These are phyloP conservation scores for Diaporthe citrichinensis DNA, from an alignment of 2,329 filamentous ascomycete genomes.

Conservation along the genomic window DNA sequence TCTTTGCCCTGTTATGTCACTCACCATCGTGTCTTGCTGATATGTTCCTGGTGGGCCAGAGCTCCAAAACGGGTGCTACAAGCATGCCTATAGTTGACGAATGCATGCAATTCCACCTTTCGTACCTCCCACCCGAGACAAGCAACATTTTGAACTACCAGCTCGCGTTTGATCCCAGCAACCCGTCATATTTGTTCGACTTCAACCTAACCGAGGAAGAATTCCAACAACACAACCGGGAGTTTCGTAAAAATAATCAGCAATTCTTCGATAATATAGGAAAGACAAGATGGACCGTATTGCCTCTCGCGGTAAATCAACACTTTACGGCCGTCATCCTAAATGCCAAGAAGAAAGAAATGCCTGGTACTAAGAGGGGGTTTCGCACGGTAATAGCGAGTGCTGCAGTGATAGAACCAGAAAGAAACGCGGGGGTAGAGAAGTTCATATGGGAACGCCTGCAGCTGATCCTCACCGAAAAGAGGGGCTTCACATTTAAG, in stretches of 20 bases:
- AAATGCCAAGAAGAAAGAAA: not conserved
- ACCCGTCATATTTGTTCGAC: not conserved
- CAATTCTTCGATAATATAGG: not conserved
- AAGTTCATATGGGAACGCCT: not conserved
- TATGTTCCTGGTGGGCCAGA: not conserved
- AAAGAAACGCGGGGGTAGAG: not conserved
- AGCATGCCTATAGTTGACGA: not conserved
- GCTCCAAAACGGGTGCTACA: not conserved
- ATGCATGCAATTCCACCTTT: not conserved
- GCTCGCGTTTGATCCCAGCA: not conserved
- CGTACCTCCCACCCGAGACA: not conserved
- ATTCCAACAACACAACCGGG: not conserved
- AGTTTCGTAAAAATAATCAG: not conserved
- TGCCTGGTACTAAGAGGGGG: not conserved
- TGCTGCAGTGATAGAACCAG: not conserved
- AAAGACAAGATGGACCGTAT: not conserved
- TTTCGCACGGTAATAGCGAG: not conserved
- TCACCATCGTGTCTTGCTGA: not conserved
- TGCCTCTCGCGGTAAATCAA: not conserved
- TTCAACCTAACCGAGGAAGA: accelerated
- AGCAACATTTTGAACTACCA: not conserved
- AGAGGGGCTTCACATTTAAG: not conserved
- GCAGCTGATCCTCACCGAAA: not conserved
- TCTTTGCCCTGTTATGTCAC: not conserved
- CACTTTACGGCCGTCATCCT: not conserved